A percentile compares a stretch with the other conserved stretches of the same genome.
Evolutionary conservation across 495 filamentous ascomycete genomes (phyloP).

Genomic region (Bryoglossum gracile): DNA sequence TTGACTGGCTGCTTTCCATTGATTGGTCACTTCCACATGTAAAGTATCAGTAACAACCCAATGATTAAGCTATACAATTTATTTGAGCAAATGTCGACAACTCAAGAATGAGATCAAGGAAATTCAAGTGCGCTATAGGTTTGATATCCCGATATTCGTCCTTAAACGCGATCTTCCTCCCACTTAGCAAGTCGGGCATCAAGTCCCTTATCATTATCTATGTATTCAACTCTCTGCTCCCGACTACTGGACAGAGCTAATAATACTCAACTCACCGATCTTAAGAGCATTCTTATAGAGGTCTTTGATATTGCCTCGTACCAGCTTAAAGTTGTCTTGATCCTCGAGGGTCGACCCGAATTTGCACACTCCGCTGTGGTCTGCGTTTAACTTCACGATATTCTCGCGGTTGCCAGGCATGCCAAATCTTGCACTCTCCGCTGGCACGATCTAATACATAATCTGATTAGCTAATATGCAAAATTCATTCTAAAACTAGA

Average conservation of each 20-base stretch:
- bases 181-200: background rate
- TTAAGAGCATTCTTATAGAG: constrained; percentile 5
- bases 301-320: constrained; percentile 7
- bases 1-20: background rate
- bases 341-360: background rate
- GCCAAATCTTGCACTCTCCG: background rate
- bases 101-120: background rate
- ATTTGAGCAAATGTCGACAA: background rate
- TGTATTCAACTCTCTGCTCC: background rate
- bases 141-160: background rate
- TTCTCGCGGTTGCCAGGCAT: constrained; percentile 1
- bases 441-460: constrained; percentile 4
- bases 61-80: background rate
- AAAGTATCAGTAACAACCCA: background rate
- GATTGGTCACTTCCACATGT: background rate
- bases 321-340: constrained; percentile 5
- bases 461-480: background rate
- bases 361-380: constrained; percentile 5
- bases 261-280: constrained; percentile 1
- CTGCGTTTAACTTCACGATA: constrained; percentile 6
- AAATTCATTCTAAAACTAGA: constrained; percentile 2
- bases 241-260: background rate
- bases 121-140: background rate
- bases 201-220: background rate
- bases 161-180: background rate